Conservation (phyloP, 1,139 yeast genomes). For the Candida albicans region DNA sequence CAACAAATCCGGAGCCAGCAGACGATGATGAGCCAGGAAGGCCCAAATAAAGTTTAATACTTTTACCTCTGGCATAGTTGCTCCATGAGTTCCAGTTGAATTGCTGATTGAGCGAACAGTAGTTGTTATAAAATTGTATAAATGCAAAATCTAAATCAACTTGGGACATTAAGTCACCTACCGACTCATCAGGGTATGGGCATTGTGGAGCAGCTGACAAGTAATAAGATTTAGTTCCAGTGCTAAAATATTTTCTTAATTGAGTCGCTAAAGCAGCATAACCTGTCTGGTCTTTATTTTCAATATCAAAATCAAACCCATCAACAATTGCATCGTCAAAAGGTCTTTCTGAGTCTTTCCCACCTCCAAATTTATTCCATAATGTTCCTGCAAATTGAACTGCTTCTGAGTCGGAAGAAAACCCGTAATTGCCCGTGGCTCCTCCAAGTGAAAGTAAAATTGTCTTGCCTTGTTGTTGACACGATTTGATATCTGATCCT, state of each 20-base stretch:
- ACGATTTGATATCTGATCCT: conserved; percentile 67
- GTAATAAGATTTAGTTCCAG: conserved; percentile 59
- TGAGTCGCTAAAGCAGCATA: conserved; percentile 59
- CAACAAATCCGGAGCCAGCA: conserved; percentile 24
- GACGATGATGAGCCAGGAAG: conserved; percentile 25
- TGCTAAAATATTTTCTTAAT: conserved; percentile 53
- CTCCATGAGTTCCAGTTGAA: conserved; percentile 31
- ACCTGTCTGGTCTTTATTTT: conserved; percentile 46
- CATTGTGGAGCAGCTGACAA: conserved; percentile 93
- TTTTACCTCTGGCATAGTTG: conserved; percentile 20
- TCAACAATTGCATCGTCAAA: conserved; percentile 52
- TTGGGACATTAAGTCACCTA: conserved; percentile 60
- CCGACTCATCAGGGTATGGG: conserved; percentile 78
- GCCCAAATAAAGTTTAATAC: conserved; percentile 29
- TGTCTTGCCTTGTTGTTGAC: conserved; percentile 73
- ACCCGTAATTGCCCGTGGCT: conserved; percentile 72
- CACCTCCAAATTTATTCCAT: conserved; percentile 87
- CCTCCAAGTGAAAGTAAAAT: conserved; percentile 76
- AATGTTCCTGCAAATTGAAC: conserved; percentile 65
- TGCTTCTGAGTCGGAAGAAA: conserved; percentile 59
- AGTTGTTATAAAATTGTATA: conserved; percentile 87
- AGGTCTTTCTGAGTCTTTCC: conserved; percentile 60
- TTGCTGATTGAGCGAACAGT: conserved; percentile 50
- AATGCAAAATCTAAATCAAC: conserved; percentile 76
- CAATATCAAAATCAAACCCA: conserved; percentile 44